Base-by-base conservation (phyloP, 2,329 filamentous ascomycete genomes). In the Chaetomiaceae sp. region DNA sequence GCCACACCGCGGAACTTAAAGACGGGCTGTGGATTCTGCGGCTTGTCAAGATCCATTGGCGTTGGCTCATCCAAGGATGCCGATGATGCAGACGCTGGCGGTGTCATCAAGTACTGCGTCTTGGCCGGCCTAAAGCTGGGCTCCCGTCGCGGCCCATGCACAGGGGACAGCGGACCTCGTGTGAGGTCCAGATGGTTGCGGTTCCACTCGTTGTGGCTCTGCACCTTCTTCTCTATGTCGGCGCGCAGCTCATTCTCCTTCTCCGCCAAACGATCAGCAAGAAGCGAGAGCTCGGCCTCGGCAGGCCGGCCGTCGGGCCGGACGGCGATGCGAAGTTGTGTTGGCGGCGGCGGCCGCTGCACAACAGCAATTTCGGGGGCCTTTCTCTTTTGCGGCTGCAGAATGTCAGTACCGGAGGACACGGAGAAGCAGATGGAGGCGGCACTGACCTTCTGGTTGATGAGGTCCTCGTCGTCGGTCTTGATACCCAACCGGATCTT, bases 161-260 rank as follows among this genome's bases (percentile, higher is more conserved):
- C 83, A 20, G 91, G 91, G 47, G 88, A 89, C 60, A 97, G 80
- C 47, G 92, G 91, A 60, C 86, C 85, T 73, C 86, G 84, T 57
- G 92, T 96, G 67, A 91, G 80, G 73, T 97, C 91, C 64, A 95
- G 82, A 75, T 89, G 91, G 66, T 89, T 87, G 63, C 88, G 80
- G 71, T 96, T 96, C 91, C 92, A 96, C 68, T 88, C 85, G 63
- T 87, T 83, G 72, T 96, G 92, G 71, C 94, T 92, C 64, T 87
- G 81, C 51, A 95, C 84, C 71, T 95, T 92, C 63, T 83, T 83
- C 69, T 95, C 89, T 68, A 97, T 89, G 65, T 95, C 90, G 59
- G 79, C 79, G 58, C 87, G 80, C 61, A 96, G 84, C 63, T 88
- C 83, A 61, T 88, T 90, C 62, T 92, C 87, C 69, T 89, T 89